Base-by-base conservation (phyloP, 2,329 filamentous ascomycete species). In the Aspergillus sp. region DNA sequence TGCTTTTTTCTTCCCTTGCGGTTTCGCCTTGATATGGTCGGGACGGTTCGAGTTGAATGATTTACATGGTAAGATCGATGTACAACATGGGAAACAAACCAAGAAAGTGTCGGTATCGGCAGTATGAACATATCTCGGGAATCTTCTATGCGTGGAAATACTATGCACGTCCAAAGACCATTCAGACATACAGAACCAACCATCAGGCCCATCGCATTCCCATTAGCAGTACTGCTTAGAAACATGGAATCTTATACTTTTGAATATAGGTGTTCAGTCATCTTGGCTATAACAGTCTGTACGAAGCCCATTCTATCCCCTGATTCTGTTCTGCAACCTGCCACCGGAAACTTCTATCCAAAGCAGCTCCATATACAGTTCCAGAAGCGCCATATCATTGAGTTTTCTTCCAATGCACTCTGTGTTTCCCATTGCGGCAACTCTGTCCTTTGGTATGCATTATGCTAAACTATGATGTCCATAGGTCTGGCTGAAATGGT, bases 251-350 rank as follows among this genome's bases (percentile, higher is more conserved):
- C 63, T 67, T 55, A 67, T 66, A 54, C 44, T 42, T 49, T 44
- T 51, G 34, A 50, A 47, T 57, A 33, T 65, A 72, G 69, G 69
- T 70, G 67, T 54, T 58, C 62, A 42, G 64, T 72, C 53, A 71
- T 73, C 44, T 53, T 71, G 49, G 64, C 65, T 44, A 65, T 73
- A 47, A 71, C 69, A 41, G 69, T 72, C 52, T 71, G 69, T 71
- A 68, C 52, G 67, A 50, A 53, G 12, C 28, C 51, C 49, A 8
- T 26, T 35, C 37, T 32, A 43, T 37, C 7, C 33, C 38, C 27
- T 27, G 19, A 46, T 40, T 41, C 42, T 45, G 37, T 12, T 43
- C 29, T 37, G 40, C 39, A 39, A 37, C 39, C 37, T 39, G 42
- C 43, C 41, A 26, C 34, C 40, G 40, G 45, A 46, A 50, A 45